Evolutionary conservation across 1,139 yeast genomes (phyloP), one percentile per base, ranked within the genome.

Genomic region (Komagataea norvegica): DNA sequence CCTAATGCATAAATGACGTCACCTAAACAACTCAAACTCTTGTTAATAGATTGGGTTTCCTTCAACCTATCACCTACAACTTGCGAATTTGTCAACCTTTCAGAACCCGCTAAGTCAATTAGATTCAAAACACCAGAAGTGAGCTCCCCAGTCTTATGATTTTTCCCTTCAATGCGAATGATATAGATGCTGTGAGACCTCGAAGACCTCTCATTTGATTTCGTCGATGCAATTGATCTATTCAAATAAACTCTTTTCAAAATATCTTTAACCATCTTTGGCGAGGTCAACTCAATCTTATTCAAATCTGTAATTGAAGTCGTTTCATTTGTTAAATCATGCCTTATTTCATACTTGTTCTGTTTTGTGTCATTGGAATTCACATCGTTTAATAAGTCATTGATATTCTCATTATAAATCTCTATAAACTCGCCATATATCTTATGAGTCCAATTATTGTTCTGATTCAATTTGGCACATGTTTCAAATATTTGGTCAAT

Each of bases 1-100:
- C 79, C 79, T 33, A 93, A 67, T 1, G 95, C 79, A 47, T 77
- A 70, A 6, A 91, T 88, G 2, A 93, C 98, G 60, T 89, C 96
- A 1, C 96, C 96, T 20, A 91, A 68, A 40, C 89, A 75, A 45
- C 96, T 85, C 37, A 91, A 67, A 9, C 96, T 87, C 59, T 80
- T 85, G 60, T 91, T 91, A 44, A 91, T 91, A 5, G 89, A 77
- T 54, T 84, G 94, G 0, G 98, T 89, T 59, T 91, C 98, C 48
- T 75, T 76, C 19, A 91, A 63, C 32, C 97, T 62, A 10, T 82
- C 87, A 0, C 96, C 96, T 3, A 74, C 73, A 0, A 77, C 94
- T 51, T 80, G 85, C 0, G 95, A 82, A 17, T 74, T 72, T 11
- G 79, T 60, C n/a, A 89, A 65, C 41, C 97, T 68, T 61, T 91